Evolutionary conservation across 306 rosid genomes (phyloP).

Genomic region (Nissolia schottii): DNA sequence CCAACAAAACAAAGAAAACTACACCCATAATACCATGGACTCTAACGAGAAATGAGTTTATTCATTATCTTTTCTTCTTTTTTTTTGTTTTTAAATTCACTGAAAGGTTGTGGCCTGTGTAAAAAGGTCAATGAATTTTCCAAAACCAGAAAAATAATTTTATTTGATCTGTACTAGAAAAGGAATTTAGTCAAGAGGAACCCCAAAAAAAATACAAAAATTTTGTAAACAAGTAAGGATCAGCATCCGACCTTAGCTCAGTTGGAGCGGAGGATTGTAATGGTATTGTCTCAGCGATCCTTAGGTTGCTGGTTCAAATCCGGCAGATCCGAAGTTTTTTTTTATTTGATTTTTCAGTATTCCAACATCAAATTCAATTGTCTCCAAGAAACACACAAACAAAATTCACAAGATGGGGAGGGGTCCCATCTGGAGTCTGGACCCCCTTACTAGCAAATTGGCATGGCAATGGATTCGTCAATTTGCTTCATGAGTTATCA

Average conservation of each 20-base stretch:
- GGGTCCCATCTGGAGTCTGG: conserved; percentile 25
- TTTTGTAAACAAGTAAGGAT: too few species aligned
- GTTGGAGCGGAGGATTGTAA: conserved; percentile 49
- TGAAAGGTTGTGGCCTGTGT: neutral
- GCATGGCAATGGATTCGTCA: neutral
- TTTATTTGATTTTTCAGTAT: neutral
- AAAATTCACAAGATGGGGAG: neutral
- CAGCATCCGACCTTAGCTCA: conserved; percentile 40
- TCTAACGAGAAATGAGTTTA: too few species aligned
- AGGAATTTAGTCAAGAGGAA: too few species aligned
- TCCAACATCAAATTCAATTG: neutral
- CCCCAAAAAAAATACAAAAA: too few species aligned
- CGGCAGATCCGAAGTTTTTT: conserved; percentile 27
- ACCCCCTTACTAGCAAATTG: too few species aligned
- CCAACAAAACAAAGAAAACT: too few species aligned
- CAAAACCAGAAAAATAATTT: too few species aligned
- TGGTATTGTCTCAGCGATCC: conserved; percentile 9
- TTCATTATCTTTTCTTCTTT: too few species aligned
- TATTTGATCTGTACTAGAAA: too few species aligned
- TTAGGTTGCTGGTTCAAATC: conserved; percentile 48
- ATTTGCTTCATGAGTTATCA: conserved; percentile 23
- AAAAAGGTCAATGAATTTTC: too few species aligned
- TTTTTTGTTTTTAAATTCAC: neutral
- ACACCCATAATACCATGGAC: too few species aligned
- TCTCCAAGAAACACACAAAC: neutral